Base-by-base conservation (phyloP, 192 early-diverging fungal species). In the Backusella parvicylindrica region DNA sequence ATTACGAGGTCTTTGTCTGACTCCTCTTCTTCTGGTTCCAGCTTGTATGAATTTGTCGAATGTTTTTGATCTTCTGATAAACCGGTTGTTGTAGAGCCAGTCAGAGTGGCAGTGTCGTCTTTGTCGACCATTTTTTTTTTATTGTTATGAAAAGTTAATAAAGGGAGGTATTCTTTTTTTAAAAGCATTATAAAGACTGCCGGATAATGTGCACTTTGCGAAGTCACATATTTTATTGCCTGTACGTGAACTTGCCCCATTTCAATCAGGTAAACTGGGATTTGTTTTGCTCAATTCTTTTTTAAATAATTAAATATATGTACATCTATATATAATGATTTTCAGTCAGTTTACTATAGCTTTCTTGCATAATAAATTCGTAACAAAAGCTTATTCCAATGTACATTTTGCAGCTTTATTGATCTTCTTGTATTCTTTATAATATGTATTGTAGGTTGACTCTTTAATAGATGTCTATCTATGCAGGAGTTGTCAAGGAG, bases 1-100 rank as follows among this genome's bases (percentile, higher is more conserved):
- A 78, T 78, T 26, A 60, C 28, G 3, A 78, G 26, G 32, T 78
- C 77, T 21, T 78, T 78, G 47, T 78, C 77, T 30, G 71, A 65
- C 31, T 78, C 77, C 2, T 73, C 64, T 23, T 63, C 38, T 41
- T 60, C 35, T 4, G 60, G n/a, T 2, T 64, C 72, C 6, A 72
- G 13, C 68, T 70, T 28, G 68, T 41, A 13, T 32, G 41, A 31
- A 15, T 41, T 8, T 40, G 35, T 35, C 31, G 65, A 23, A 64
- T 23, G 30, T 23, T 67, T 67, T 37, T 67, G 65, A n/a, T 36
- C 36, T 13, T 33, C 16, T 65, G 64, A 65, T 65, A 65, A 65
- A 32, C 13, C 12, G 18, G 35, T 31, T 18, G 23, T 28, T 2
- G 53, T 60, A 21, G 53, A 60, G 9, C 28, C 53, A 23, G 23